Evolutionary conservation across 208 protist genomes (phyloP).

Genomic region (Leishmania turanica): DNA sequence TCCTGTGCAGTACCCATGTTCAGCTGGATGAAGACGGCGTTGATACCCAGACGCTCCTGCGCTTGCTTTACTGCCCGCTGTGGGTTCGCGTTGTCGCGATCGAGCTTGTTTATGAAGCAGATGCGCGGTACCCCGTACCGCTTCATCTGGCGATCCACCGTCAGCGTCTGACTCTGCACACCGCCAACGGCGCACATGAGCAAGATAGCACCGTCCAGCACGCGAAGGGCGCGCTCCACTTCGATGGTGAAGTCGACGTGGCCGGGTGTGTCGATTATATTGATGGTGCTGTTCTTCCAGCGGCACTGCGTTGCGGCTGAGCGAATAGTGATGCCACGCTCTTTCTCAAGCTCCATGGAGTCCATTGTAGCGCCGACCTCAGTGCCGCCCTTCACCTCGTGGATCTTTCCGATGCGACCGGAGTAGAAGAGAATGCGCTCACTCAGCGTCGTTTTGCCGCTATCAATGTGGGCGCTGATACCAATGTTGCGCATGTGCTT

Average conservation of each 20-base stretch:
- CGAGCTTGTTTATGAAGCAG: slow-evolving; percentile 99
- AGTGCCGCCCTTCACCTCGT: slow-evolving; percentile 98
- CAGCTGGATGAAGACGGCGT: slow-evolving; percentile 96
- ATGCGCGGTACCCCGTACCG: slow-evolving; percentile 98
- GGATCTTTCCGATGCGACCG: slow-evolving; percentile 96
- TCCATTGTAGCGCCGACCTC: slow-evolving; percentile 99
- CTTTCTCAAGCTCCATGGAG: slow-evolving; percentile 98
- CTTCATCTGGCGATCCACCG: slow-evolving; percentile 99
- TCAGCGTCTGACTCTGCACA: slow-evolving; percentile 98
- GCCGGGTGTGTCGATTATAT: slow-evolving; percentile 99
- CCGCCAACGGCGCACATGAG: slow-evolving; percentile 96
- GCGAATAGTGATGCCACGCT: slow-evolving; percentile 99
- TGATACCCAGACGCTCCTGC: slow-evolving; percentile 94
- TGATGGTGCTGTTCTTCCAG: slow-evolving; percentile 97
- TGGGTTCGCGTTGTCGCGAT: slow-evolving; percentile 94
- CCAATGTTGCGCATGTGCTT: slow-evolving; percentile 95
- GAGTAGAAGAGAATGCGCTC: slow-evolving; percentile 99
- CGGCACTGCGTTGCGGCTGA: slow-evolving; percentile 97
- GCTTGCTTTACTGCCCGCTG: slow-evolving; percentile 82
- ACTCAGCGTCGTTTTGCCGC: slow-evolving; percentile 99
- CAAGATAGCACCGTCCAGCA: slow-evolving; percentile 98
- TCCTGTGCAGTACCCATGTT: slow-evolving; percentile 96
- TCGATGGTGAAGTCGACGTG: slow-evolving; percentile 99
- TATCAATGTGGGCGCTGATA: slow-evolving; percentile 99
- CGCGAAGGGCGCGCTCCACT: slow-evolving; percentile 97